phyloP scores from a whole-genome alignment of 805 yeast species.

The Candida insectalens region DNA sequence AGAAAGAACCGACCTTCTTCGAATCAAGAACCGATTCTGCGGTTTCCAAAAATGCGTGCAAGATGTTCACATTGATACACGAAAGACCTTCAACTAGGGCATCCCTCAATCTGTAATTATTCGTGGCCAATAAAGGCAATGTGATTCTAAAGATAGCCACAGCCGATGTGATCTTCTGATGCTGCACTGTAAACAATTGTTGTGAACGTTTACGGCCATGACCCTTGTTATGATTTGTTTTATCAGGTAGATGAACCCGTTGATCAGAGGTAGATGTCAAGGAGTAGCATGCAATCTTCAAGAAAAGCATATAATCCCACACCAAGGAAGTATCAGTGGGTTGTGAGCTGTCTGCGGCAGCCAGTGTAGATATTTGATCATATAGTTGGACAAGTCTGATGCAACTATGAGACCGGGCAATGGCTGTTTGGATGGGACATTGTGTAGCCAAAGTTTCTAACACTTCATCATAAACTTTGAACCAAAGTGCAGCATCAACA shows the following conservation, averaged over 20 bases:
- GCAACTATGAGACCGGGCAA: slow-evolving; percentile 87
- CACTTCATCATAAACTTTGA: slow-evolving; percentile 72
- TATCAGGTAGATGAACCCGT: slow-evolving; percentile 43
- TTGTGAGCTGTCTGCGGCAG: slow-evolving; percentile 35
- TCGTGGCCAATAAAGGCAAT: slow-evolving; percentile 65
- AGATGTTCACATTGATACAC: slow-evolving; percentile 83
- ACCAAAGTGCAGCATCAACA: slow-evolving; percentile 95
- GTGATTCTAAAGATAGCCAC: slow-evolving; percentile 83
- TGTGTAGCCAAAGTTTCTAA: slow-evolving; percentile 61
- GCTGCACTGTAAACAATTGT: slow-evolving; percentile 74
- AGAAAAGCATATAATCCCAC: slow-evolving; percentile 49
- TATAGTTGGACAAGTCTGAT: slow-evolving; percentile 79
- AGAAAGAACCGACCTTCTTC: slow-evolving; percentile 32
- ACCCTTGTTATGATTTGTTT: slow-evolving; percentile 33
- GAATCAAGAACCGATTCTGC: slow-evolving; percentile 43
- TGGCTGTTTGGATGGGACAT: slow-evolving; percentile 90
- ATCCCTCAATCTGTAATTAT: slow-evolving; percentile 63
- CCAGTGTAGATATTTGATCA: slow-evolving; percentile 41
- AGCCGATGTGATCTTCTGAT: slow-evolving; percentile 88
- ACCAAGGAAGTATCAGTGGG: slow-evolving; percentile 18
- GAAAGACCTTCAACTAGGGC: slow-evolving; percentile 86
- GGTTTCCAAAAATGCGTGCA: slow-evolving; percentile 70
- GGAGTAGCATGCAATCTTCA: slow-evolving; percentile 87
- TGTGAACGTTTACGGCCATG: slow-evolving; percentile 72
- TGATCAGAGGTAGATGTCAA: slow-evolving; percentile 86